Base-by-base conservation (phyloP, 2,329 filamentous ascomycete species). In the Hypoxylon sp. region DNA sequence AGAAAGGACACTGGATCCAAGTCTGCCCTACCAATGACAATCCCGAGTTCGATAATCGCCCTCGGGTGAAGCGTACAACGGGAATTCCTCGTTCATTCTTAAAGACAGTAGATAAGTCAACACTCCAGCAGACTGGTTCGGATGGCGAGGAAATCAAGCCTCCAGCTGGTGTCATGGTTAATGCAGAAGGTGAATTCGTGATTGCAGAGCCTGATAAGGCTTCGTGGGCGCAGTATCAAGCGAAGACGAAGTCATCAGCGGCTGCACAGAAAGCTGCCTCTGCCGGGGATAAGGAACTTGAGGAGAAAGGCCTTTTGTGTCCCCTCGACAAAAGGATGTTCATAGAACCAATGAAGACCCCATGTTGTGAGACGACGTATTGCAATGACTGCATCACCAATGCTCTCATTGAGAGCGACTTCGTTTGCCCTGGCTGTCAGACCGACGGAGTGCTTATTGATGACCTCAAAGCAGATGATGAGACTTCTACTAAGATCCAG, bases 361-460 rank as follows among this genome's bases (percentile, higher is more conserved):
- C 96, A 74, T 99, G 96, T 88, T 99, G 96, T 87, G 89, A 92
- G 84, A 97, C 92, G 88, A 98, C 94, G 79, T 99, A 97, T 87
- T 99, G 96, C 88, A 96, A 96, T 89, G 94, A 98, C 81, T 99
- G 96, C 91, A 98, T 99, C 84, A 97, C 96, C 81, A 97, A 97
- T 88, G 93, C 94, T 83, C 91, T 99, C 82, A 95, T 98, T 83
- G 94, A 98, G 86, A 96, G 92, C 88, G 96, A 99, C 87, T 94
- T 99, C 83, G 87, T 94, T 81, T 99, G 96, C 82, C 96, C 96
- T 72, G 91, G 91, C 74, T 99, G 96, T 85, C 90, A 93, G 82
- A 92, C 91, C 71, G 94, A 97, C 79, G 93, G 93, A 77, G 93
- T 98, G 72, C 86, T 98, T 76, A 92, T 98, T 83, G 95, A 98